Conservation (phyloP, 495 filamentous ascomycete species). For the Parathielavia hyrcaniae region DNA sequence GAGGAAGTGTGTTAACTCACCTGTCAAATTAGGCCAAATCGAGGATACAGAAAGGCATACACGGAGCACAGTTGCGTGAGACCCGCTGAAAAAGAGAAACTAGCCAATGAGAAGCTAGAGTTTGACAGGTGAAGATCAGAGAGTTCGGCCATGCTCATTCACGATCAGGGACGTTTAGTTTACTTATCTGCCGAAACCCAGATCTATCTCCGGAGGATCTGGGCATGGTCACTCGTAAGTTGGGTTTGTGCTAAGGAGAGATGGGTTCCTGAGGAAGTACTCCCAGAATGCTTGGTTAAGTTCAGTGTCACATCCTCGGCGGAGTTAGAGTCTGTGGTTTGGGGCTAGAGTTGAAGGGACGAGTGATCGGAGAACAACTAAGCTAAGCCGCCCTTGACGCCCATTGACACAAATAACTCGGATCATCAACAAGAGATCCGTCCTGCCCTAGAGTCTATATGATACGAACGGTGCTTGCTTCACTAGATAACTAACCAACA, state of each 20-base stretch:
- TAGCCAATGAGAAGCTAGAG: slow-evolving; percentile 5
- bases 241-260: too few relatives aligned
- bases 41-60: background rate
- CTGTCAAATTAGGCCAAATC: slow-evolving; percentile 5
- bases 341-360: background rate
- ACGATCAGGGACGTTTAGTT: too few relatives aligned
- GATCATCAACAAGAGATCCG: background rate
- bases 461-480: slow-evolving; percentile 1
- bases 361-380: background rate
- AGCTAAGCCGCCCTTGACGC: too few relatives aligned
- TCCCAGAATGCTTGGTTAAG: too few relatives aligned
- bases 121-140: background rate
- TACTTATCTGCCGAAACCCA: too few relatives aligned
- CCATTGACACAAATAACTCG: background rate
- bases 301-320: too few relatives aligned
- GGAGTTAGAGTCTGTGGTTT: background rate
- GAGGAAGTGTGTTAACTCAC: slow-evolving; percentile 14
- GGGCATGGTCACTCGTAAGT: too few relatives aligned
- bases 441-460: background rate
- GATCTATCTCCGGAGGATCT: too few relatives aligned
- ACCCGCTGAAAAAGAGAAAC: slow-evolving; percentile 3
- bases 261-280: too few relatives aligned
- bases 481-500: background rate
- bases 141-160: background rate
- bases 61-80: background rate